A percentile compares a stretch with the other conserved stretches of the same genome.
phyloP scores from a whole-genome alignment of 257 asterid genomes.

The Solanum ossicruentum region DNA sequence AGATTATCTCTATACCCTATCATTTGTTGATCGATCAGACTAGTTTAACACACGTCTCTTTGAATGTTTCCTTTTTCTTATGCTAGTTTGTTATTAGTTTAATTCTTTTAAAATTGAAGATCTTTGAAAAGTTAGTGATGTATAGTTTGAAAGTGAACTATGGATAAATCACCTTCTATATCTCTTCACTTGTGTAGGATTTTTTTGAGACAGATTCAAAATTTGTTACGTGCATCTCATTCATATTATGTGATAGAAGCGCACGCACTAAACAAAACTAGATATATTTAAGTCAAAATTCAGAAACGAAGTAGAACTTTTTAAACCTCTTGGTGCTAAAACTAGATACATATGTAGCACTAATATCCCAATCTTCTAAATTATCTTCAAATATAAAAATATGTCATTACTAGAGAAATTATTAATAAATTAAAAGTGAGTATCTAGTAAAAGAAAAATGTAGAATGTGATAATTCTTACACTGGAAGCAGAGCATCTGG shows the following conservation, averaged over 20 bases:
- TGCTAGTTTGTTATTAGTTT: not conserved
- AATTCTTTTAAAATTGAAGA: not conserved
- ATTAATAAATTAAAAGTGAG: not conserved
- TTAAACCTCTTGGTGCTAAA: not conserved
- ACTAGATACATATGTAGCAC: too few species aligned
- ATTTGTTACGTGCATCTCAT: not conserved
- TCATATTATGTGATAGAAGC: not conserved
- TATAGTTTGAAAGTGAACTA: not conserved
- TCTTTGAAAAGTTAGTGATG: not conserved
- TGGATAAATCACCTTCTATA: not conserved
- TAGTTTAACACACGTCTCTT: not conserved
- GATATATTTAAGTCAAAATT: not conserved
- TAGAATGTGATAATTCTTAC: conserved; percentile 23
- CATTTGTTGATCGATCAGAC: not conserved
- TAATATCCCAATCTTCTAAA: not conserved
- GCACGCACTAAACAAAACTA: not conserved
- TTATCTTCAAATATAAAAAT: not conserved
- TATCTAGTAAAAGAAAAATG: not conserved
- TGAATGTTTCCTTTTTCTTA: not conserved
- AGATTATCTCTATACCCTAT: not conserved
- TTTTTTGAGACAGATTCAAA: not conserved
- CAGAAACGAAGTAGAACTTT: not conserved
- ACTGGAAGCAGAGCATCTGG: conserved; percentile 73
- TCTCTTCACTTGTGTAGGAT: not conserved
- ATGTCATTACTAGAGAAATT: not conserved